A percentile compares a stretch with the other conserved stretches of the same genome.
Conservation (phyloP, 2,329 filamentous ascomycete genomes). For the Triangularia setosa region DNA sequence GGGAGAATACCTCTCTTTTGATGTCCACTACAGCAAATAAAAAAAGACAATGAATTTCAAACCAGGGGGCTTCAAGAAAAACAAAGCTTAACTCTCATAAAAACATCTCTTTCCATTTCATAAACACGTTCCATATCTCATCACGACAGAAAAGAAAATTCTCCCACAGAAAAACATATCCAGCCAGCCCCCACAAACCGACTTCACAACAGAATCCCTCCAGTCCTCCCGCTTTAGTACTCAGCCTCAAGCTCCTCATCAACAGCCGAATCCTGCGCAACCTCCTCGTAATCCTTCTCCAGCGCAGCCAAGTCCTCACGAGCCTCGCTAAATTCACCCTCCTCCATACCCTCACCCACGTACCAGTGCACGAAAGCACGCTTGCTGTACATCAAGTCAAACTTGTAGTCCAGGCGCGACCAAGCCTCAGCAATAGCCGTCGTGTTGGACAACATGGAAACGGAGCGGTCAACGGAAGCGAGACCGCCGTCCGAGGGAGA, state of each 20-base stretch:
- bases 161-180: not conserved
- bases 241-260: conserved; percentile 65
- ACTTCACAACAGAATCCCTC: conserved; percentile 1
- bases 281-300: conserved; percentile 85
- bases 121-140: not conserved
- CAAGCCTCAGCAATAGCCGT: conserved; percentile 71
- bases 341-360: conserved; percentile 88
- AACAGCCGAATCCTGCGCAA: conserved; percentile 67
- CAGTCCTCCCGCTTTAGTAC: conserved; percentile 59
- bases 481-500: conserved; percentile 54
- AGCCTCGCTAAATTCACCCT: conserved; percentile 84
- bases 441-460: conserved; percentile 72
- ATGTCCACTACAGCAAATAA: not conserved
- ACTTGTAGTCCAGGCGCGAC: conserved; percentile 70
- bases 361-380: conserved; percentile 75
- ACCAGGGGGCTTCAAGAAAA: not conserved
- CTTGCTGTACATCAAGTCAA: conserved; percentile 76
- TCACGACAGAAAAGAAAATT: not conserved
- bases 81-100: not conserved
- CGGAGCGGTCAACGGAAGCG: conserved; percentile 58
- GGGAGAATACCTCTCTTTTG: not conserved
- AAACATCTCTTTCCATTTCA: not conserved
- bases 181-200: not conserved
- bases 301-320: conserved; percentile 81
- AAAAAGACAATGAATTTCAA: not conserved